Percentiles rank a stretch among this genome's conserved stretches.
Evolutionary conservation across 23 red algal species (phyloP).

Genomic region (Pyropia haitanensis): DNA sequence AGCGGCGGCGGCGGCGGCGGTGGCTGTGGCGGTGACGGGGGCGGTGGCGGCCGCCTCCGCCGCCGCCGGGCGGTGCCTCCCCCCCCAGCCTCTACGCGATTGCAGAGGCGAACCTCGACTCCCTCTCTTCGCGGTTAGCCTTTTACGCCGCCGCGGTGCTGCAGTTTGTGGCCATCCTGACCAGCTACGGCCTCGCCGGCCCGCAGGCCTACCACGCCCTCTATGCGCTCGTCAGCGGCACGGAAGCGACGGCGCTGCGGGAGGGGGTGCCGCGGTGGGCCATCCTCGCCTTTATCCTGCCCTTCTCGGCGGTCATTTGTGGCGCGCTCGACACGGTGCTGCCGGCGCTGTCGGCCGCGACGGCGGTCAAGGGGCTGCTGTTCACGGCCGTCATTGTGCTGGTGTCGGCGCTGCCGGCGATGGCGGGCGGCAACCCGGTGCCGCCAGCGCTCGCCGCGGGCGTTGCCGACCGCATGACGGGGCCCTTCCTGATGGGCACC

Average conservation of each 20-base stretch:
- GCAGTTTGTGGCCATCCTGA: conserved; percentile 73
- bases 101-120: conserved; percentile 8
- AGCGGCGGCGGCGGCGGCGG: no score
- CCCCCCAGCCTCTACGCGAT: conserved; percentile 33
- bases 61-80: neutral
- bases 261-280: no score
- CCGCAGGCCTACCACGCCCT: conserved; percentile 70
- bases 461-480: conserved; percentile 23
- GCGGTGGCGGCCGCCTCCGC: neutral
- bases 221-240: conserved; percentile 7
- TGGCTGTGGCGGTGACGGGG: no score
- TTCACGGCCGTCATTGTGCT: conserved; percentile 28
- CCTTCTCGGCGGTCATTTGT: conserved; percentile 13
- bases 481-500: conserved; percentile 83
- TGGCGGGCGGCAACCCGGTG: no score
- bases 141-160: conserved; percentile 36
- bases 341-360: conserved; percentile 49
- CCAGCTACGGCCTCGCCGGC: conserved; percentile 60
- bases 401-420: conserved; percentile 11
- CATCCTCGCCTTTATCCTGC: conserved; percentile 11
- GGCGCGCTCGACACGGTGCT: conserved; percentile 2
- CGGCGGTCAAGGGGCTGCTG: conserved; percentile 36
- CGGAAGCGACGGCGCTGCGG: conserved; percentile 1
- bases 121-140: conserved; percentile 5
- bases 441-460: conserved; percentile 6